These are phyloP conservation scores for Lactarius akahatsu DNA, from an alignment of 768 basidiomycete genomes.

Conservation along the genomic window DNA sequence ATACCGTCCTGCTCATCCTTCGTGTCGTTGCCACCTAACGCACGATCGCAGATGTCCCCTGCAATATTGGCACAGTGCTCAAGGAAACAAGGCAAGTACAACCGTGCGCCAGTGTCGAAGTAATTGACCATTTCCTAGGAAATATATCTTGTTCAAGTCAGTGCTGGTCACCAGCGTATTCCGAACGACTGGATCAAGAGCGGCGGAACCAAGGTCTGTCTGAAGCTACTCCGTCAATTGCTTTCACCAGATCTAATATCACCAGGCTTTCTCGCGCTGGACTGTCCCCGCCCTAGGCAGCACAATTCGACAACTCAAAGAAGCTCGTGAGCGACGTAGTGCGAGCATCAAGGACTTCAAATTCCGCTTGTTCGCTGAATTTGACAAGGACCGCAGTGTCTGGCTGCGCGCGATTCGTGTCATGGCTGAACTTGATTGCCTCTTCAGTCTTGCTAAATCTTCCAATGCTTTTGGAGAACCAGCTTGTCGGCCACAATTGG, in stretches of 20 bases:
- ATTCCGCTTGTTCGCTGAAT: slow-evolving; percentile 72
- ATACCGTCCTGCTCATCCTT: slow-evolving; percentile 26
- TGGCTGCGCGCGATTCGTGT: slow-evolving; percentile 86
- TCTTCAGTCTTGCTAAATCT: slow-evolving; percentile 87
- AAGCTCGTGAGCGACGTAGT: slow-evolving; percentile 86
- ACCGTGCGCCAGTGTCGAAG: background rate
- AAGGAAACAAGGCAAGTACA: slow-evolving; percentile 69
- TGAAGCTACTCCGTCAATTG: background rate
- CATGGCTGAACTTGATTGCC: slow-evolving; percentile 93
- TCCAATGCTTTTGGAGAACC: slow-evolving; percentile 92
- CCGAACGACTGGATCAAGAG: slow-evolving; percentile 84
- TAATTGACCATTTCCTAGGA: slow-evolving; percentile 50
- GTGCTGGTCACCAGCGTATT: slow-evolving; percentile 56
- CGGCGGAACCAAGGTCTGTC: slow-evolving; percentile 69
- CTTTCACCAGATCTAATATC: slow-evolving; percentile 13
- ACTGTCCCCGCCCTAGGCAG: slow-evolving; percentile 68
- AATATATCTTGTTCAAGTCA: slow-evolving; percentile 84
- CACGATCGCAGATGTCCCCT: slow-evolving; percentile 46
- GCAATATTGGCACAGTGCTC: slow-evolving; percentile 72
- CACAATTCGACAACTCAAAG: slow-evolving; percentile 81
- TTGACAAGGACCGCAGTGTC: slow-evolving; percentile 73
- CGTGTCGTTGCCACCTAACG: background rate
- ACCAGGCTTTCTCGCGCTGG: slow-evolving; percentile 73
- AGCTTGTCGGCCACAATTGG: slow-evolving; percentile 85
- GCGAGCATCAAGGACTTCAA: slow-evolving; percentile 83